Base-by-base conservation (phyloP, 192 early-diverging fungal species). In the Umbelopsis ramanniana region DNA sequence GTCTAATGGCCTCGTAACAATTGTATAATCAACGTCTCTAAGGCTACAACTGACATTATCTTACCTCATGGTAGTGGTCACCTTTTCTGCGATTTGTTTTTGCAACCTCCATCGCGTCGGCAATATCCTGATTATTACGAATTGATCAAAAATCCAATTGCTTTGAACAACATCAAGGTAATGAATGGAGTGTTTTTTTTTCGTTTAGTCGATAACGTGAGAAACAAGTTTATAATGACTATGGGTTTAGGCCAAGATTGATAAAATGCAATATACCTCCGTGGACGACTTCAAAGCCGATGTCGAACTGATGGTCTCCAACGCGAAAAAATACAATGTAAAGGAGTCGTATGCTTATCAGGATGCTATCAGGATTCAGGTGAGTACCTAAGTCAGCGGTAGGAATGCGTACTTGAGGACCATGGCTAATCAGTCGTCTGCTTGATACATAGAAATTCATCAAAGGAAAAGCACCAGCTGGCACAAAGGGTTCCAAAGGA, bases 61-160 rank as follows among this genome's bases (percentile, higher is more conserved):
- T 35, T 35, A 26, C 10, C 35, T 46, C 24, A 26, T 53, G 47
- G 69, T 29, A 78, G 82, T 38, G 83, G 79, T 4, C 77, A 76
- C 38, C 37, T 73, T 17, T 40, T 77, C 21, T 72, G 79, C n/a
- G 72, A 71, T 5, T 40, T 80, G 22, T 81, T 83, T 52, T 37
- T 81, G 46, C 71, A 83, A 48, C 66, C 83, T 22, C 84, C 84
- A 2, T 73, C 78, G 48, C 80, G 74, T 10, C 67, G 73, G 10
- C 69, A 78, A 14, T 85, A 83, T 37, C 79, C 82, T 43, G 84
- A 85, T 52, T 85, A 85, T 57, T 85, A 82, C 60, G 52, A 72
- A 26, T 22, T 75, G 74, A 89, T 91, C 75, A 85, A 87, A 52
- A 55, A 81, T 9, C 88, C 86, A 0, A 90, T 90, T 52, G 81